Conservation (phyloP, 1,139 yeast species). For the Ogataea hybrid region DNA sequence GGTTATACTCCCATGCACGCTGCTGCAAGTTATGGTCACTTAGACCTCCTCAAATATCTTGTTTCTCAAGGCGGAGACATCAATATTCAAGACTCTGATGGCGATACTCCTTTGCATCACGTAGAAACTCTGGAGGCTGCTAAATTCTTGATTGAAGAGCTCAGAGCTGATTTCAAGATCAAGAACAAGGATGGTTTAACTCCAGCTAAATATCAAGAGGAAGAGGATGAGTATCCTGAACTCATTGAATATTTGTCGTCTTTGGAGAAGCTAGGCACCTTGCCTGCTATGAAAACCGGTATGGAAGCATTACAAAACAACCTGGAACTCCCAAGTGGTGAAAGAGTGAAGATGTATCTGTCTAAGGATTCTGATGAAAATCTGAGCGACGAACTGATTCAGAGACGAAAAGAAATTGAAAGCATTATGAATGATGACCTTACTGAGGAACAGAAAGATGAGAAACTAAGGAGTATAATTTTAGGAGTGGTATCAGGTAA, state of each 20-base stretch:
- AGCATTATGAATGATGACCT: slow-evolving; percentile 72
- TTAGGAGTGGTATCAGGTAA: slow-evolving; percentile 61
- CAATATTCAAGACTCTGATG: slow-evolving; percentile 80
- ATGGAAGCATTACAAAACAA: slow-evolving; percentile 15
- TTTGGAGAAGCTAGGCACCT: slow-evolving; percentile 30
- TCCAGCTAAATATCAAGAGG: slow-evolving; percentile 62
- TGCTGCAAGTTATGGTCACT: slow-evolving; percentile 89
- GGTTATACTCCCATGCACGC: slow-evolving; percentile 98
- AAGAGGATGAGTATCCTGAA: slow-evolving; percentile 85
- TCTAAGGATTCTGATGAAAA: slow-evolving; percentile 43
- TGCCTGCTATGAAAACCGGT: slow-evolving; percentile 31
- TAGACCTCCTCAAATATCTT: slow-evolving; percentile 60
- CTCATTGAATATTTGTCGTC: slow-evolving; percentile 55
- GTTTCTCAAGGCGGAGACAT: slow-evolving; percentile 68
- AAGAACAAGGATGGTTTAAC: slow-evolving; percentile 75
- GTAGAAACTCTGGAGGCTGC: slow-evolving; percentile 74
- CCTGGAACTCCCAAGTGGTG: slow-evolving; percentile 40
- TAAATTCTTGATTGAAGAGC: slow-evolving; percentile 57
- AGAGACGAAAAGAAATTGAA: slow-evolving; percentile 63
- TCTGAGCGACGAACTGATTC: slow-evolving; percentile 33
- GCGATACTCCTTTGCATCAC: slow-evolving; percentile 94
- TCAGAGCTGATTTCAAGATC: slow-evolving; percentile 61
- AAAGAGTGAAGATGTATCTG: slow-evolving; percentile 56
- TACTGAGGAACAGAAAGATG: slow-evolving; percentile 46
- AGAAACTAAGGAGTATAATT: slow-evolving; percentile 65